Percentiles rank a stretch among this genome's conserved stretches.
Conservation (phyloP, 2,329 filamentous ascomycete genomes). For the Ophiocordyceps camponoti-rufipedis region DNA sequence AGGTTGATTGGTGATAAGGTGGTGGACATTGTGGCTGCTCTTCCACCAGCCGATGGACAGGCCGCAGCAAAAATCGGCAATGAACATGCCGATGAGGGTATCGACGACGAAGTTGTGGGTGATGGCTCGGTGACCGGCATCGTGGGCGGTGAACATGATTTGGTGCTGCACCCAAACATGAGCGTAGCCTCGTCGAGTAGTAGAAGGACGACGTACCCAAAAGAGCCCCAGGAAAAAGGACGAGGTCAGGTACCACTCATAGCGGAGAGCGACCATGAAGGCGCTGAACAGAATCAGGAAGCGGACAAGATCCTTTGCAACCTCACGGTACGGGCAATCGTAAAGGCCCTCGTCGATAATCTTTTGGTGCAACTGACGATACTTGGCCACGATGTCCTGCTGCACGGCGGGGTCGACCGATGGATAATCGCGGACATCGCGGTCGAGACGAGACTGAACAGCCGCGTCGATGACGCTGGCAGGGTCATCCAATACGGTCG, state of each 20-base stretch:
- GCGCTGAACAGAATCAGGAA: conserved; percentile 47
- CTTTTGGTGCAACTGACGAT: conserved; percentile 55
- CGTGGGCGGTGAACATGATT: conserved; percentile 81
- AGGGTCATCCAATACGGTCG: too few relatives aligned
- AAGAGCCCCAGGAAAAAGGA: conserved; percentile 61
- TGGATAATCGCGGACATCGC: conserved; percentile 51
- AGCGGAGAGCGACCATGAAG: conserved; percentile 41
- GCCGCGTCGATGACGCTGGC: conserved; percentile 21
- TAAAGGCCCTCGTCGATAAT: conserved; percentile 63
- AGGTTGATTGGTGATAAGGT: conserved; percentile 86
- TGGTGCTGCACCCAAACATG: conserved; percentile 42
- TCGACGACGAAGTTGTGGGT: conserved; percentile 79
- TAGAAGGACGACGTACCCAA: conserved; percentile 24
- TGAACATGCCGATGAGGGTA: conserved; percentile 70
- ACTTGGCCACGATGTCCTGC: conserved; percentile 58
- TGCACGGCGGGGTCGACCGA: conserved; percentile 57
- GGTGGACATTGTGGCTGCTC: conserved; percentile 85
- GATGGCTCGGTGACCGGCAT: conserved; percentile 93
- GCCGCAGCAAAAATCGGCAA: conserved; percentile 79
- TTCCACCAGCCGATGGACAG: conserved; percentile 96
- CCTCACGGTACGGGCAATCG: conserved; percentile 66
- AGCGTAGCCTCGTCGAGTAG: too few relatives aligned
- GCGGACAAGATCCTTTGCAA: conserved; percentile 54
- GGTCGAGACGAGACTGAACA: conserved; percentile 56
- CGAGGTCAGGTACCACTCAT: conserved; percentile 49